These are phyloP conservation scores for Penicillium concentricum DNA, from an alignment of 2,329 filamentous ascomycete species.

Conservation along the genomic window DNA sequence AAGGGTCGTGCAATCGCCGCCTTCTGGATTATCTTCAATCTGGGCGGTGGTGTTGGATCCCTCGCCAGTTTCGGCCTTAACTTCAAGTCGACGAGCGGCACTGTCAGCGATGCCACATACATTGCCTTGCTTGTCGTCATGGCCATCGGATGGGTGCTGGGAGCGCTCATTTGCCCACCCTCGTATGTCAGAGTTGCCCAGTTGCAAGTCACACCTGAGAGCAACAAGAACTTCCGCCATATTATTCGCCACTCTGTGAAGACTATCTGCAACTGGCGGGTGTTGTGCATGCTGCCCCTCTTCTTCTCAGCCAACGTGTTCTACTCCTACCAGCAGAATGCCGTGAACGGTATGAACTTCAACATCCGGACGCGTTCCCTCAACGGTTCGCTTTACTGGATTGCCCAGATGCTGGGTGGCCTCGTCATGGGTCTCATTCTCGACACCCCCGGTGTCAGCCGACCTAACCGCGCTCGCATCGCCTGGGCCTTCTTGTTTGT, in stretches of 20 bases:
- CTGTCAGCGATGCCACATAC: slow-evolving; percentile 53
- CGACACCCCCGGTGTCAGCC: slow-evolving; percentile 45
- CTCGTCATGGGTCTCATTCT: slow-evolving; percentile 41
- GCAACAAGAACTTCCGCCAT: slow-evolving; percentile 41
- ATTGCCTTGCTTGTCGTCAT: slow-evolving; percentile 52
- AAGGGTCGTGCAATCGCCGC: slow-evolving; percentile 46
- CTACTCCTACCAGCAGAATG: slow-evolving; percentile 58
- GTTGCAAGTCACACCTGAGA: slow-evolving; percentile 39
- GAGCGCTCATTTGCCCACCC: slow-evolving; percentile 51
- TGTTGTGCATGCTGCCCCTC: slow-evolving; percentile 52
- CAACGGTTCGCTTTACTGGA: slow-evolving; percentile 57
- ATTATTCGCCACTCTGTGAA: slow-evolving; percentile 34
- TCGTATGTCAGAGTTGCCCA: slow-evolving; percentile 43
- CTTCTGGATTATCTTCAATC: slow-evolving; percentile 51
- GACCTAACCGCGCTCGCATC: slow-evolving; percentile 48
- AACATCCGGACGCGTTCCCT: slow-evolving; percentile 57
- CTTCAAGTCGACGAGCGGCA: slow-evolving; percentile 42
- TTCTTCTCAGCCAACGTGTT: slow-evolving; percentile 59
- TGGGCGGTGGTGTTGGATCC: slow-evolving; percentile 47
- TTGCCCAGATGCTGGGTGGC: slow-evolving; percentile 57
- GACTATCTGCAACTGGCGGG: slow-evolving; percentile 45
- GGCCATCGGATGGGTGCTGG: slow-evolving; percentile 50
- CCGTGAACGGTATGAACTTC: slow-evolving; percentile 56
- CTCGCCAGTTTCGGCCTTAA: slow-evolving; percentile 49
- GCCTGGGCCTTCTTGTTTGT: slow-evolving; percentile 50